Evolutionary conservation across 2,329 filamentous ascomycete species (phyloP).

Genomic region (Nannizzia gypsea): DNA sequence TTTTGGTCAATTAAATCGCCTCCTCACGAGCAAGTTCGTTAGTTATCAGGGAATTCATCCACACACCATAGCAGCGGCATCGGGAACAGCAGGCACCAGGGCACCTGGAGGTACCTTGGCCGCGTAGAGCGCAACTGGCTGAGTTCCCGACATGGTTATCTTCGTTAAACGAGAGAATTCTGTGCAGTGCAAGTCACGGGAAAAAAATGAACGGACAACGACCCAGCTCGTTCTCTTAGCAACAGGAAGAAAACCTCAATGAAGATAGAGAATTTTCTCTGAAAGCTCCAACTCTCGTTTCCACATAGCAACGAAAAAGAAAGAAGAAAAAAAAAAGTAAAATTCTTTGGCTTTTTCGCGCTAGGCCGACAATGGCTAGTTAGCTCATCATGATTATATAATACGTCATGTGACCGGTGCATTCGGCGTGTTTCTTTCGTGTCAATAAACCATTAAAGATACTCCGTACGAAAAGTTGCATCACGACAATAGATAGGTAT

Average conservation of each 20-base stretch:
- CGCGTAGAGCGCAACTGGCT: conserved; percentile 74
- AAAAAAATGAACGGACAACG: background rate
- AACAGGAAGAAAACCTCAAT: background rate
- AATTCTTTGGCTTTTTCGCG: background rate
- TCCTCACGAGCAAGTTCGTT: conserved; percentile 22
- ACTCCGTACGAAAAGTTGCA: background rate
- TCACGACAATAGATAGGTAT: background rate
- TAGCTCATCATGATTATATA: background rate
- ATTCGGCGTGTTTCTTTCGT: background rate
- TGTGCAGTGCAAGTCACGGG: background rate
- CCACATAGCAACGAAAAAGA: background rate
- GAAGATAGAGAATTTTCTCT: conserved; percentile 2
- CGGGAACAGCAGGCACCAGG: conserved; percentile 64
- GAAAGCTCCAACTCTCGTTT: background rate
- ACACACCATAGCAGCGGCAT: conserved; percentile 76
- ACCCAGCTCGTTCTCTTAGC: background rate
- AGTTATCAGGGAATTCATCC: conserved; percentile 12
- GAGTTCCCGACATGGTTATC: conserved; percentile 34
- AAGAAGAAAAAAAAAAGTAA: background rate
- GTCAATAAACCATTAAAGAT: background rate
- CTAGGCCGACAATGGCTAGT: background rate
- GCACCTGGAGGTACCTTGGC: conserved; percentile 81
- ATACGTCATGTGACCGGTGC: background rate
- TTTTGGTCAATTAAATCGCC: conserved; percentile 2
- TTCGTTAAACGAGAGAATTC: background rate